Evolutionary conservation across 1,284 basidiomycete species (phyloP), one percentile per base, ranked within the genome.

Genomic region (Naganishia sp.): DNA sequence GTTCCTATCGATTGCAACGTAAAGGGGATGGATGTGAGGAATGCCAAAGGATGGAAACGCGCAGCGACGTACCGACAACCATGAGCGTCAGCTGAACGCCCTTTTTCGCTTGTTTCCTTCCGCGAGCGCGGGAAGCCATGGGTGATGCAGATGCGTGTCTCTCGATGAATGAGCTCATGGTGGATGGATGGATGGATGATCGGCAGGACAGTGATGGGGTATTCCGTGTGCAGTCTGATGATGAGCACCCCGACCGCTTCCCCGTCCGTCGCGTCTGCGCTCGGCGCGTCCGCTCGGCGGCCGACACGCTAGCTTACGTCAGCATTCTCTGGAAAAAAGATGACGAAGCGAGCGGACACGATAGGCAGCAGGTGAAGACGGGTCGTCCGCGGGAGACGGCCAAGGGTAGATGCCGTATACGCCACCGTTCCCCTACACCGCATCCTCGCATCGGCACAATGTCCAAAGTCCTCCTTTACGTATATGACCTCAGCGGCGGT

Each of bases 41-140:
- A 13, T 4, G 43, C 25, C 21, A 54, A 39, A 21, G 28, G 43
- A 39, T 15, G 6, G 13, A 13, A 39, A 1, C 10, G 36, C 0
- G 36, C 10, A 39, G 18, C 28, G 36, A 77, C 80, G 75, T 69
- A 94, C 92, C 92, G 75, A 94, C 92, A 63, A 94, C 92, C 92
- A 93, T 94, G 73, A 94, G 80, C 73, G 92, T 95, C 83, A 95
- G 92, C 83, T 94, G 93, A 64, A 95, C 90, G 80, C 92, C 92
- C 86, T 95, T 95, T 84, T 95, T 96, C 80, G 90, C 92, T 81
- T 94, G 94, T 84, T 94, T 95, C 54, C 82, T 77, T 6, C 65
- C 65, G 21, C 65, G 61, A 16, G 33, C 65, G 16, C 65, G 57
- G 23, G 65, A 66, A 18, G 65, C 59, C 65, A 66, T 66, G 18